Evolutionary conservation across 331 rosid species (phyloP).

Genomic region (Dryas integrifolia): DNA sequence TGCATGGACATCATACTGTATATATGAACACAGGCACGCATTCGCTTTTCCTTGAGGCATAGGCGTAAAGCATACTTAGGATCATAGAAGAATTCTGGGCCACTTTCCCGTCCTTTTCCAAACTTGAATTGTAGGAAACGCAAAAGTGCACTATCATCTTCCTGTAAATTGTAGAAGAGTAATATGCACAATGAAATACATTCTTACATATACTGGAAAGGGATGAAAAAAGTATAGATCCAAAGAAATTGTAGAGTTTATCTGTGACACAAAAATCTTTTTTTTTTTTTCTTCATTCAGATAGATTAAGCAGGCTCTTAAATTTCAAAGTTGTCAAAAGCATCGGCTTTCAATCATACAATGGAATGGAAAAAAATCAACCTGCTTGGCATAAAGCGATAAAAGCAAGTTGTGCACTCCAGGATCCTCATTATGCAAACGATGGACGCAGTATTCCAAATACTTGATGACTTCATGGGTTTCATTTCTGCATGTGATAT

Average conservation of each 20-base stretch:
- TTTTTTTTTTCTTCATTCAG: neutral
- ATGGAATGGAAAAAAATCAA: slow-evolving; percentile 16
- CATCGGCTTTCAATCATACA: no score
- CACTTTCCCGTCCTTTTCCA: slow-evolving; percentile 86
- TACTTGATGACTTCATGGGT: slow-evolving; percentile 97
- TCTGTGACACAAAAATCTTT: neutral
- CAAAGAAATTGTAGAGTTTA: neutral
- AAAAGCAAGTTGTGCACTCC: slow-evolving; percentile 96
- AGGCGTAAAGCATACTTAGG: slow-evolving; percentile 97
- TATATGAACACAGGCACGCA: slow-evolving; percentile 99
- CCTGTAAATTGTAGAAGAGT: slow-evolving; percentile 51
- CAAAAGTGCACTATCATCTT: slow-evolving; percentile 85
- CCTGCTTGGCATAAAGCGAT: slow-evolving; percentile 95
- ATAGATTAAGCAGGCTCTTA: neutral
- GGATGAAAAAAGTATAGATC: neutral
- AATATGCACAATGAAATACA: neutral
- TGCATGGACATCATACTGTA: slow-evolving; percentile 99
- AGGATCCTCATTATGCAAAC: slow-evolving; percentile 93
- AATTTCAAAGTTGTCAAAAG: no score
- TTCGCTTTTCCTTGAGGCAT: slow-evolving; percentile 94
- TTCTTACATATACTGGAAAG: neutral
- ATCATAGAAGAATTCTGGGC: slow-evolving; percentile 94
- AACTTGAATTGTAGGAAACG: slow-evolving; percentile 92
- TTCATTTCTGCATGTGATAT: slow-evolving; percentile 71
- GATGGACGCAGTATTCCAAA: slow-evolving; percentile 89